Percentiles rank a stretch among this genome's conserved stretches.
These are phyloP conservation scores for Purshia tridentata DNA, from an alignment of 306 rosid genomes.

Conservation along the genomic window DNA sequence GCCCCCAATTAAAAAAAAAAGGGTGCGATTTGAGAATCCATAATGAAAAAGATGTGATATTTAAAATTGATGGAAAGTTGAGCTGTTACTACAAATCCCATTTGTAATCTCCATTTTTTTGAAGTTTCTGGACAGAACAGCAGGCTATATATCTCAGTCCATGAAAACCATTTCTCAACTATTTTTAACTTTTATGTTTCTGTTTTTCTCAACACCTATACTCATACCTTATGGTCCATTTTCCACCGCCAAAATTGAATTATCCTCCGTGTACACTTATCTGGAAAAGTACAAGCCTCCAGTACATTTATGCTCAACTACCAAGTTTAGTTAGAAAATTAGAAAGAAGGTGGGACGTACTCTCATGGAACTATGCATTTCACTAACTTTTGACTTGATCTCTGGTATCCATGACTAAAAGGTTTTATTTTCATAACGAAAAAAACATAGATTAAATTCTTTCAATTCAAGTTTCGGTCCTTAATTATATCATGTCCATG, in stretches of 20 bases:
- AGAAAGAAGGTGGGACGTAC: background rate
- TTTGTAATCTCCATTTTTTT: background rate
- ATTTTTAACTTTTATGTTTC: background rate
- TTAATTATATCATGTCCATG: too few relatives aligned
- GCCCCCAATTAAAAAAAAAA: background rate
- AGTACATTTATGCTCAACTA: background rate
- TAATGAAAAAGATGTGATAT: constrained; percentile 37
- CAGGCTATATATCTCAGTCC: constrained; percentile 17
- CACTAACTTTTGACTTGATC: background rate
- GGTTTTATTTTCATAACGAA: background rate
- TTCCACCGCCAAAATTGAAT: background rate
- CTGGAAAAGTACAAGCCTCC: constrained; percentile 29
- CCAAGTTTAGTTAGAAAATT: background rate
- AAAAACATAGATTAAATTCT: background rate
- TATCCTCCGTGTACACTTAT: constrained; percentile 9
- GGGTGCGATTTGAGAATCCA: constrained; percentile 1
- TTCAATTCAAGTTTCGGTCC: background rate
- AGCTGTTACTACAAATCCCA: constrained; percentile 29
- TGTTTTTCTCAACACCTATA: background rate
- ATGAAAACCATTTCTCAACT: constrained; percentile 43
- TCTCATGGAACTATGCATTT: background rate
- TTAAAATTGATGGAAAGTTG: constrained; percentile 35
- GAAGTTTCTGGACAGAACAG: constrained; percentile 25
- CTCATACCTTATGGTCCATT: constrained; percentile 20
- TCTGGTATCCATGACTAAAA: background rate